These are phyloP conservation scores for Heterobasidion irregulare DNA, from an alignment of 1,284 basidiomycete genomes.

Conservation along the genomic window DNA sequence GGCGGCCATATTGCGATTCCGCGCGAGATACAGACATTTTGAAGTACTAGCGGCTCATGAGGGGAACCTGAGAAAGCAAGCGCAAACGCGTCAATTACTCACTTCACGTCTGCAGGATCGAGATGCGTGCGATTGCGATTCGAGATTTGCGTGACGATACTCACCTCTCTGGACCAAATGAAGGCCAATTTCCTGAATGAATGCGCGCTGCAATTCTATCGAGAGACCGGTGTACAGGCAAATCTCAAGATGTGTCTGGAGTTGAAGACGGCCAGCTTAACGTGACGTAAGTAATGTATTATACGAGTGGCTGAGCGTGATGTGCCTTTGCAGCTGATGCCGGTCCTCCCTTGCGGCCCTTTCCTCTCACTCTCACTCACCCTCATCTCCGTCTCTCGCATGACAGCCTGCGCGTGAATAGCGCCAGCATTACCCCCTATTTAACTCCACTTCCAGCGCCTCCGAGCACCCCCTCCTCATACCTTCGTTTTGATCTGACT, in stretches of 20 bases:
- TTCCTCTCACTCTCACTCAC: background rate
- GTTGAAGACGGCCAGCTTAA: no score
- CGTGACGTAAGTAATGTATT: no score
- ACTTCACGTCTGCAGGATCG: no score
- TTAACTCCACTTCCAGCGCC: background rate
- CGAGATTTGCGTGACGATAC: no score
- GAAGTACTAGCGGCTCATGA: background rate
- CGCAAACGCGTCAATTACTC: no score
- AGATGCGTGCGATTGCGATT: no score
- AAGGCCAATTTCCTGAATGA: no score
- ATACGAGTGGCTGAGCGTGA: background rate
- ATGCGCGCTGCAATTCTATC: no score
- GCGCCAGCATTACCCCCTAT: background rate
- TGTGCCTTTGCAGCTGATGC: background rate
- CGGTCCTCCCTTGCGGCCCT: background rate
- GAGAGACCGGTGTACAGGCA: no score
- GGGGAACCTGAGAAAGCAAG: no score
- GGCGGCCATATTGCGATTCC: slow-evolving; percentile 52
- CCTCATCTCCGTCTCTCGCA: background rate
- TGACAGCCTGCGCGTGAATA: background rate
- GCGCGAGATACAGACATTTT: slow-evolving; percentile 50
- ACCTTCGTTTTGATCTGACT: background rate
- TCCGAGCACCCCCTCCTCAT: background rate
- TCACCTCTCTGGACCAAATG: no score
- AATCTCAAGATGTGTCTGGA: no score